Evolutionary conservation across 306 rosid genomes (phyloP).

Genomic region (Senna tora): DNA sequence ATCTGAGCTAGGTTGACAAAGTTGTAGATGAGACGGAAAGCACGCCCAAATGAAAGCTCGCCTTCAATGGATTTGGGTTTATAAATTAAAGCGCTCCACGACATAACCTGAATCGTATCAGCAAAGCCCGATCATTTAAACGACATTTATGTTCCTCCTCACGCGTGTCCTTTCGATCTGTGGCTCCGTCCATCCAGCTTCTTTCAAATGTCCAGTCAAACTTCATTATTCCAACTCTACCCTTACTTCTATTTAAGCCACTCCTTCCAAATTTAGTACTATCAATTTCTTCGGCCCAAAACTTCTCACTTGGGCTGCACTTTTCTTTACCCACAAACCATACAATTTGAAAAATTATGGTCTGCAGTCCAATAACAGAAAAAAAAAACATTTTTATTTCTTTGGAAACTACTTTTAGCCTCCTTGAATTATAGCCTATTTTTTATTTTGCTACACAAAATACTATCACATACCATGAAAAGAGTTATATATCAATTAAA

Average conservation of each 20-base stretch:
- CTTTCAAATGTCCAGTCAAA: slow-evolving; percentile 32
- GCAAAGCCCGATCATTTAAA: slow-evolving; percentile 17
- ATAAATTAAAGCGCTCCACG: slow-evolving; percentile 28
- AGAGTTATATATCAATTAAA: too few relatives aligned
- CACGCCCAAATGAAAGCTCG: slow-evolving; percentile 27
- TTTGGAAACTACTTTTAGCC: too few relatives aligned
- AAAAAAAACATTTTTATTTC: too few relatives aligned
- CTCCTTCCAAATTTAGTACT: background rate
- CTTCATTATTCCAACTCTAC: slow-evolving; percentile 10
- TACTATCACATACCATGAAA: too few relatives aligned
- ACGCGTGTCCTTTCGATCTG: slow-evolving; percentile 47
- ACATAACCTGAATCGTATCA: slow-evolving; percentile 18
- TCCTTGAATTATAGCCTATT: too few relatives aligned
- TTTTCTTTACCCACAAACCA: background rate
- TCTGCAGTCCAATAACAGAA: too few relatives aligned
- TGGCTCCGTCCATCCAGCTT: slow-evolving; percentile 33
- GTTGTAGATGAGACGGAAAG: slow-evolving; percentile 11
- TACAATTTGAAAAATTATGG: too few relatives aligned
- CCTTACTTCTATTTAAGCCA: background rate
- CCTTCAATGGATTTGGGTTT: slow-evolving; percentile 31
- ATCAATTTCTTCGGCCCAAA: background rate
- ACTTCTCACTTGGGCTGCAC: background rate
- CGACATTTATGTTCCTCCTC: slow-evolving; percentile 22
- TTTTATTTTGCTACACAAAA: too few relatives aligned
- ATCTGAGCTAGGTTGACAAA: slow-evolving; percentile 48